phyloP scores from a whole-genome alignment of 2,329 filamentous ascomycete species.

The Graphiopsis chlorocephala region DNA sequence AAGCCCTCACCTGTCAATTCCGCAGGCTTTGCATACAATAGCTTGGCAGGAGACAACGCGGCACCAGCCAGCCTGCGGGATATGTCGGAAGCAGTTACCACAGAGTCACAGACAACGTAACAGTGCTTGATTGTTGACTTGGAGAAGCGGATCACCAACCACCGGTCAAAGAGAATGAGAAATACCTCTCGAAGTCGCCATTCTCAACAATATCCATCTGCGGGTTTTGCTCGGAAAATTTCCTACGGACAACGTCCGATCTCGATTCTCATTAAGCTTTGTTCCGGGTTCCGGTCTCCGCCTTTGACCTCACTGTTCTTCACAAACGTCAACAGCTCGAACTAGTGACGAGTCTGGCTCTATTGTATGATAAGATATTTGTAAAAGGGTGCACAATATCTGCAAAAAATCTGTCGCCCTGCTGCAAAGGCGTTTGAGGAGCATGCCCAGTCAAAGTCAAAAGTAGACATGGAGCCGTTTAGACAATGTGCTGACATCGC shows the following conservation, averaged over 20 bases:
- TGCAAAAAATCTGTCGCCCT: background rate
- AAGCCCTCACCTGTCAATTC: background rate
- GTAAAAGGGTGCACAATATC: background rate
- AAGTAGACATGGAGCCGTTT: background rate
- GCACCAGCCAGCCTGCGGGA: background rate
- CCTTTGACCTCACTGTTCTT: background rate
- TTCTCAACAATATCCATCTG: constrained; percentile 1
- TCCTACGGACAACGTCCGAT: background rate
- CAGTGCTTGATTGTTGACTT: background rate
- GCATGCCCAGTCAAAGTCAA: background rate
- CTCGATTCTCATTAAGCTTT: background rate
- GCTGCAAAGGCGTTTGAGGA: background rate
- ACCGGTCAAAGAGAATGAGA: background rate
- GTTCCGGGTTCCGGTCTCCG: background rate
- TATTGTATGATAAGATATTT: background rate
- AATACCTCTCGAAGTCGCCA: background rate
- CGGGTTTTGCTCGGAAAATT: background rate
- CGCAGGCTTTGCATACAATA: background rate
- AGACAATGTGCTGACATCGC: background rate
- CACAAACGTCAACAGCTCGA: background rate
- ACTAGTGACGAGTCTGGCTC: background rate
- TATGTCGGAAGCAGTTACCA: background rate
- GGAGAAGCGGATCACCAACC: constrained; percentile 1
- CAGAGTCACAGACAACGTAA: background rate
- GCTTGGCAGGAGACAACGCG: background rate